Base-by-base conservation (phyloP, 2,329 filamentous ascomycete genomes). In the Parafenestella ontariensis region DNA sequence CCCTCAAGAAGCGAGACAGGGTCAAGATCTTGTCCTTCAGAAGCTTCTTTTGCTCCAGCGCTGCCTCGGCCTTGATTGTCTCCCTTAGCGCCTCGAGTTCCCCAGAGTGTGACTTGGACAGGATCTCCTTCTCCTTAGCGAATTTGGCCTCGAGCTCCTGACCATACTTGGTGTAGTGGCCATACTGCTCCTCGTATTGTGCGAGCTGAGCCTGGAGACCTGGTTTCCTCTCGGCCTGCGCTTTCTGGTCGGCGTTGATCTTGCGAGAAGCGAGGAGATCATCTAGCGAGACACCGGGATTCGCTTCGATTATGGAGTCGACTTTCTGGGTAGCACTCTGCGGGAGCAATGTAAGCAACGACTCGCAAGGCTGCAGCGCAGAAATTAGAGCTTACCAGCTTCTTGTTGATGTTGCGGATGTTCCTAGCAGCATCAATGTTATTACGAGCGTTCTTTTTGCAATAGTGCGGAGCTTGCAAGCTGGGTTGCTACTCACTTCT, bases 371-470 rank as follows among this genome's bases (percentile, higher is more conserved):
- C 48, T 50, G 52, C 36, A 34, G 28, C 8, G 42, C n/a, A 18
- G 26, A 39, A 29, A 5, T 26, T 17, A 24, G n/a, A n/a, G 81
- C 90, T 80, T 79, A 96, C 91, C 70, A 98, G 88, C 81, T 97
- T 97, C 85, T 97, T 98, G 82, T 88, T 90, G 71, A 95, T 81
- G 77, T 95, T 96, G 72, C 94, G 92, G 68, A 97, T 90, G 77
- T 87, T 92, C 83, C 92, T 96, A 56, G 20, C 37, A 39, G 34
- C 18, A 37, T 24, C 17, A 18, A 6, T 39, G 42, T 73, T 46
- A 73, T 67, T 55, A 54, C 33, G 31, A 33, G 33, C 49, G 29
- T 36, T 47, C 48, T 28, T 41, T 39, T 17, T 39, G n/a, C 17
- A 20, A 47, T 36, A 39, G 42, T 48, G 45, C 45, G 28, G 34